phyloP scores from a whole-genome alignment of 306 rosid species.

The Quercus alba region DNA sequence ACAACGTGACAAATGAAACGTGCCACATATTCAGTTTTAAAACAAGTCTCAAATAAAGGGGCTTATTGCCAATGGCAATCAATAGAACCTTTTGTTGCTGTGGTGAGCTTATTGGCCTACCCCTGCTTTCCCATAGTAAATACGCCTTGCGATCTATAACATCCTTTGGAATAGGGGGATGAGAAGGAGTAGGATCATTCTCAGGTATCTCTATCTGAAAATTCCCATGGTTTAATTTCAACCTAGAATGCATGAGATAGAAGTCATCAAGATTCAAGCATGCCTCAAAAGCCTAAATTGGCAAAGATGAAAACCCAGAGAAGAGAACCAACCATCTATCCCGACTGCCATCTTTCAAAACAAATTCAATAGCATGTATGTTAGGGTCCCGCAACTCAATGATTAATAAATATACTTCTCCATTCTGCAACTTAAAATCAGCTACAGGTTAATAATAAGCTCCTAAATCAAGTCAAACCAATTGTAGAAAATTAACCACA shows the following conservation, averaged over 20 bases:
- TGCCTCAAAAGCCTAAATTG: background rate
- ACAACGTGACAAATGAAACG: background rate
- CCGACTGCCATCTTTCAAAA: conserved; percentile 28
- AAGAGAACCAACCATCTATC: conserved; percentile 29
- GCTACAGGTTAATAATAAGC: background rate
- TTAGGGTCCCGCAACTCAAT: conserved; percentile 37
- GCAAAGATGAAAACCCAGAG: background rate
- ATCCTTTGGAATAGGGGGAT: conserved; percentile 17
- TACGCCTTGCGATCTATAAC: conserved; percentile 13
- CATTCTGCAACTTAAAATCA: conserved; percentile 26
- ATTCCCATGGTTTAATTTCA: conserved; percentile 35
- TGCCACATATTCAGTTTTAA: background rate
- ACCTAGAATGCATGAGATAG: conserved; percentile 11
- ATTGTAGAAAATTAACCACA: background rate
- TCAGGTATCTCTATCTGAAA: conserved; percentile 32
- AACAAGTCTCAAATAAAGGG: background rate
- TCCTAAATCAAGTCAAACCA: background rate
- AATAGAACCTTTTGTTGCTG: conserved; percentile 24
- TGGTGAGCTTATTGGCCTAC: conserved; percentile 25
- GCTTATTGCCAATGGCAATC: background rate
- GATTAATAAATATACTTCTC: conserved; percentile 22
- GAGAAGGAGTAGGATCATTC: conserved; percentile 11
- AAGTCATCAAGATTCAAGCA: background rate
- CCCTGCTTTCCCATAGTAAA: conserved; percentile 25
- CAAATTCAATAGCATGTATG: conserved; percentile 33